Evolutionary conservation across 495 filamentous ascomycete species (phyloP).

Genomic region (Neurospora sp.): DNA sequence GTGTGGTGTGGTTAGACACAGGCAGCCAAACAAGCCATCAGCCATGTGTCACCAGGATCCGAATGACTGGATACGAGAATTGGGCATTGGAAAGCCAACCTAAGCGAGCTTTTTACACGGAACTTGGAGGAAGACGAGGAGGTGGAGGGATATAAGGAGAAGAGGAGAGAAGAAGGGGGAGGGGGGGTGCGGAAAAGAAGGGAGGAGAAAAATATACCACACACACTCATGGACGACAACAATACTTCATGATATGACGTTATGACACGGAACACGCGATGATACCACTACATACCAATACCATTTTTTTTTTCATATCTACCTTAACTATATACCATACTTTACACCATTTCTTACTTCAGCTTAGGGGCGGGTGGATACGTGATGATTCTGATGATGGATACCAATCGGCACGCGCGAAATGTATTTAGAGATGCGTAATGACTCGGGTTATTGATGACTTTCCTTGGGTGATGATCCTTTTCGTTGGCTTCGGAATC

Average conservation of each 20-base stretch:
- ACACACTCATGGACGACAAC: neutral
- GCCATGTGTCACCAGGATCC: neutral
- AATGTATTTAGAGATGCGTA: neutral
- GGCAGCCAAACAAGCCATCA: neutral
- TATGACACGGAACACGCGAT: neutral
- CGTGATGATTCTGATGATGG: neutral
- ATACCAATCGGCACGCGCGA: neutral
- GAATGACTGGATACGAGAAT: neutral
- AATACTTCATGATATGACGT: neutral
- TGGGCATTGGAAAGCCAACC: neutral
- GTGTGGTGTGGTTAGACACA: neutral
- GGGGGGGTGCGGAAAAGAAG: neutral
- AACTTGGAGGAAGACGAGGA: neutral
- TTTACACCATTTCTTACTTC: neutral
- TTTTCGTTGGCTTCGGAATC: neutral
- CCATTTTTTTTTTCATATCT: neutral
- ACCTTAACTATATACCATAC: neutral
- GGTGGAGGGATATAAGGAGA: neutral
- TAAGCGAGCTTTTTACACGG: neutral
- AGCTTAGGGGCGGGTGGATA: neutral
- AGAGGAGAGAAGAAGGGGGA: neutral
- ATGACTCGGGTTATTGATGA: neutral
- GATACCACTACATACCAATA: neutral
- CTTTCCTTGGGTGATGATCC: neutral
- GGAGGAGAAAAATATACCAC: neutral